A percentile compares a stretch with the other conserved stretches of the same genome.
Evolutionary conservation across 2,329 filamentous ascomycete genomes (phyloP).

Genomic region (Xylariaceae sp.): DNA sequence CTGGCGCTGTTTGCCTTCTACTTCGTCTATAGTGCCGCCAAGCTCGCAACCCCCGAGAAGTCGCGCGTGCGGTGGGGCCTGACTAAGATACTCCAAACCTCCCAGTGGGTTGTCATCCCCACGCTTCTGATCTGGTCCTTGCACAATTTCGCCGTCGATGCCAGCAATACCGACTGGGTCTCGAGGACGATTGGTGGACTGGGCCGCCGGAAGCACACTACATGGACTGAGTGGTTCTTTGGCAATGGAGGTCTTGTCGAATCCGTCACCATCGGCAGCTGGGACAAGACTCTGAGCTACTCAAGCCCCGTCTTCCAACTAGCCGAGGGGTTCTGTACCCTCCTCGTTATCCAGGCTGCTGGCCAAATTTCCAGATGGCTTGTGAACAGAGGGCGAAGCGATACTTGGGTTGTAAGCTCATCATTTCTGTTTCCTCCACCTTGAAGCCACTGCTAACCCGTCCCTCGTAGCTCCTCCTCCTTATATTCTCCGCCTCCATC

Average conservation of each 20-base stretch:
- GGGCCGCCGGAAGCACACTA: constrained; percentile 56
- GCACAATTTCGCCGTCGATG: constrained; percentile 90
- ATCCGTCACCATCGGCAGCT: constrained; percentile 72
- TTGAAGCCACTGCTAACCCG: neutral
- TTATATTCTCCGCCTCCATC: constrained; percentile 83
- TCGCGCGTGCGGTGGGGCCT: constrained; percentile 72
- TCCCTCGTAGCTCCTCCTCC: constrained; percentile 67
- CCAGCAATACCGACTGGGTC: constrained; percentile 74
- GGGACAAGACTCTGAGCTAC: constrained; percentile 85
- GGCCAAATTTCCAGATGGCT: constrained; percentile 94
- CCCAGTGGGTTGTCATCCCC: constrained; percentile 85
- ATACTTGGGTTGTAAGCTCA: constrained; percentile 84
- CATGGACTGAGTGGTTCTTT: constrained; percentile 79
- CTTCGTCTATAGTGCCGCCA: constrained; percentile 77
- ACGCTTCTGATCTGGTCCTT: constrained; percentile 89
- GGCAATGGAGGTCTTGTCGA: constrained; percentile 81
- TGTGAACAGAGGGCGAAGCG: constrained; percentile 86
- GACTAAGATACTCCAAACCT: constrained; percentile 63
- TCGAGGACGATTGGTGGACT: constrained; percentile 70
- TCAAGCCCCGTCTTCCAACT: constrained; percentile 94
- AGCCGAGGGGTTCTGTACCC: constrained; percentile 90
- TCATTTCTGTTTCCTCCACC: neutral
- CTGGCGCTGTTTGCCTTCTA: constrained; percentile 87
- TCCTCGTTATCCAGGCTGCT: constrained; percentile 90
- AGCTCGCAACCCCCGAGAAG: constrained; percentile 72